These are phyloP conservation scores for Lathyrus oleraceus DNA, from an alignment of 306 rosid genomes.

Conservation along the genomic window DNA sequence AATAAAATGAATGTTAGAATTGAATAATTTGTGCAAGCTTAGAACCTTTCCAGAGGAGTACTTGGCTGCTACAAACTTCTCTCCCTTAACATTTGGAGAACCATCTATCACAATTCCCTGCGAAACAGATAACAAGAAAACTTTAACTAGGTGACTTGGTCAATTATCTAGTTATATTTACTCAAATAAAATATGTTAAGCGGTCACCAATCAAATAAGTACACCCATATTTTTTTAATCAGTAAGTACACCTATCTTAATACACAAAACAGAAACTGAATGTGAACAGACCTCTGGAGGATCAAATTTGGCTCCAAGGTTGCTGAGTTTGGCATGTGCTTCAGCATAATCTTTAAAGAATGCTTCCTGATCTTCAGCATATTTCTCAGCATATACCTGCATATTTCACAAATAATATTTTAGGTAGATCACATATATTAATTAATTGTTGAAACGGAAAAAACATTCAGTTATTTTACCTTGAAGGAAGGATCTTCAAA, in stretches of 20 bases:
- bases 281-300: conserved; percentile 82
- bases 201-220: not conserved
- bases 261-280: conserved; percentile 21
- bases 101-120: conserved; percentile 78
- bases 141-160: conserved; percentile 3
- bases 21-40: conserved; percentile 29
- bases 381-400: conserved; percentile 89
- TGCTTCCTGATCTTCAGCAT: conserved; percentile 83
- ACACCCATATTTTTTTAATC: not conserved
- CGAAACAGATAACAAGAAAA: conserved; percentile 30
- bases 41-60: conserved; percentile 81
- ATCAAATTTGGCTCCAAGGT: conserved; percentile 89
- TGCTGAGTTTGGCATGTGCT: conserved; percentile 98
- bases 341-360: conserved; percentile 97
- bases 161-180: not conserved
- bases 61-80: conserved; percentile 81
- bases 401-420: conserved; percentile 21
- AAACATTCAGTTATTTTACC: conserved; percentile 47
- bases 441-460: not conserved
- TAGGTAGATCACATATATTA: not conserved
- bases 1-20: conserved; percentile 31
- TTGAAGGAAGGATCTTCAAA: conserved; percentile 93
- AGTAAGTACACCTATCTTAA: conserved; percentile 4
- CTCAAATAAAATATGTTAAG: not conserved
- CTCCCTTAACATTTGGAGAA: conserved; percentile 54